Evolutionary conservation across 345 rosid genomes (phyloP), one percentile per base, ranked within the genome.

Genomic region (Eucalyptus urophylla): DNA sequence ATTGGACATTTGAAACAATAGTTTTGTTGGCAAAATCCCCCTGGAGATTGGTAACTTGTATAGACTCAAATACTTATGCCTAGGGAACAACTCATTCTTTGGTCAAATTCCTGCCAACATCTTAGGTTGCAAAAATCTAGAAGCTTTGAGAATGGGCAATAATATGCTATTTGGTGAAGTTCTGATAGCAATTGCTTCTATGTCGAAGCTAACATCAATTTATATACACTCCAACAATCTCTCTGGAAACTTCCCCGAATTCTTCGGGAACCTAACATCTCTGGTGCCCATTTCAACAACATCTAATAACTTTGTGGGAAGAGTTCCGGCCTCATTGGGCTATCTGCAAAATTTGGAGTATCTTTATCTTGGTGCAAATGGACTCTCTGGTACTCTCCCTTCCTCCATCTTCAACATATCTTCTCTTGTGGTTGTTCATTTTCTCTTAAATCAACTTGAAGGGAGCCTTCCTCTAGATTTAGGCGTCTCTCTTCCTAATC

Each of bases 401-500:
- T 44, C 88, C 13, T 60, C 88, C 6, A 11, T 92, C 3, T 90
- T 67, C 76, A 87, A 91, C 88, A 62, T 92, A 3, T 87, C 92
- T n/a, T 90, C 89, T 11, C 56, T 91, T n/a, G 8, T 17, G 4
- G 6, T 7, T 3, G 88, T 22, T 1, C 60, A 2, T 1, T 90
- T 27, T 6, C 13, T 4, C 3, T 9, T 0, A 8, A 91, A 92
- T 85, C 90, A 86, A 53, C 88, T 92, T 29, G 51, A 86, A 24
- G 93, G 93, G 15, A 49, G 8, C 37, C 87, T 91, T 33, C 89
- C 92, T n/a, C 33, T 25, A 11, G 54, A 90, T 62, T 60, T 90
- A 25, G 90, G 89, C 9, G 4, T 21, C 49, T 47, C 67, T 29
- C 90, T 89, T 53, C 90, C 91, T 13, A 88, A 90, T 54, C 88